Evolutionary conservation across 1,284 basidiomycete species (phyloP).

Genomic region (Fistulinella staudtii): DNA sequence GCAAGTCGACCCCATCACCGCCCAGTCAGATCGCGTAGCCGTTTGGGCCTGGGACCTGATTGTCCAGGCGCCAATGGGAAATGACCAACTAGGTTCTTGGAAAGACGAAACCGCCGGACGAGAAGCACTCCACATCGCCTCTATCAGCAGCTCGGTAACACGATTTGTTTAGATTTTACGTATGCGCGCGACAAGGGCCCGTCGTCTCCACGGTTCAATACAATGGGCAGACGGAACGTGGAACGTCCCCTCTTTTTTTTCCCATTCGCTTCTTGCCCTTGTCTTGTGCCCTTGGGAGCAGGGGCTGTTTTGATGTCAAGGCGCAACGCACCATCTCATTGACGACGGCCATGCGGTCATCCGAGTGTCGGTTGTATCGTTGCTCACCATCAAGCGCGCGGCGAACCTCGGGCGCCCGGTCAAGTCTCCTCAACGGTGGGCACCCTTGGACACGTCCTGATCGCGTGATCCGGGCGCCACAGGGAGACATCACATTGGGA

Average conservation of each 20-base stretch:
- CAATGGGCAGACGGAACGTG: too few relatives aligned
- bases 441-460: not conserved
- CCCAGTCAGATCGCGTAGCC: too few relatives aligned
- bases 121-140: not conserved
- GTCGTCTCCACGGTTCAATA: too few relatives aligned
- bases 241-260: too few relatives aligned
- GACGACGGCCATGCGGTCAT: conserved; percentile 1
- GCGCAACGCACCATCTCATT: not conserved
- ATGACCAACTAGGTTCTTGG: too few relatives aligned
- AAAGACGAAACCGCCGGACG: not conserved
- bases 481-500: conserved; percentile 4
- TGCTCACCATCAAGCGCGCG: not conserved
- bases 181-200: not conserved
- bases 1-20: not conserved
- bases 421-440: not conserved
- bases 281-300: not conserved
- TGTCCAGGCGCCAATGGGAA: not conserved
- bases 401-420: not conserved
- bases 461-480: conserved; percentile 9
- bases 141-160: too few relatives aligned
- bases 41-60: not conserved
- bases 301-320: not conserved
- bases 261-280: not conserved
- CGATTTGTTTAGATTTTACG: too few relatives aligned
- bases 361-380: not conserved